A percentile compares a stretch with the other conserved stretches of the same genome.
Evolutionary conservation across 805 yeast genomes (phyloP).

Genomic region (Suhomyces sp.): DNA sequence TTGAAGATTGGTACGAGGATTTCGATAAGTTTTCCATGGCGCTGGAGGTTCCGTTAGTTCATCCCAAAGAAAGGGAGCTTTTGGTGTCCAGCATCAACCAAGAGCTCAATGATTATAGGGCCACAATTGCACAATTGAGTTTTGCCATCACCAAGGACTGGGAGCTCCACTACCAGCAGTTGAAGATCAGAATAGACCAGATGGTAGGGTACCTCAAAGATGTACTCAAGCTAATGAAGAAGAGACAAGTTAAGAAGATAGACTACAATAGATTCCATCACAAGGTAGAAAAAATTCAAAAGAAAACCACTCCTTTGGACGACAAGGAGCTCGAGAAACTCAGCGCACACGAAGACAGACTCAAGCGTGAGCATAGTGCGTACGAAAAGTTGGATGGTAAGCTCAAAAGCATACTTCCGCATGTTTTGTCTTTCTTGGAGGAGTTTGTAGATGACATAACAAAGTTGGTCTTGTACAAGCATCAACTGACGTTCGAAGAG

Average conservation of each 20-base stretch:
- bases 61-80: conserved; percentile 34
- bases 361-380: conserved; percentile 26
- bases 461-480: conserved; percentile 35
- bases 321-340: conserved; percentile 39
- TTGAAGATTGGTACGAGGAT: conserved; percentile 26
- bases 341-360: conserved; percentile 24
- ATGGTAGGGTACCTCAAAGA: conserved; percentile 38
- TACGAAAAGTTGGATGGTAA: conserved; percentile 35
- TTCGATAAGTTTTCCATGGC: conserved; percentile 29
- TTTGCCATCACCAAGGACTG: conserved; percentile 16
- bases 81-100: conserved; percentile 21
- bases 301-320: conserved; percentile 26
- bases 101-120: conserved; percentile 26
- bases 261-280: conserved; percentile 38
- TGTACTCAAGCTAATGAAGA: conserved; percentile 39
- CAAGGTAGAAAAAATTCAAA: conserved; percentile 36
- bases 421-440: conserved; percentile 41
- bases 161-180: conserved; percentile 23
- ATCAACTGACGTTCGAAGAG: conserved; percentile 30
- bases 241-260: conserved; percentile 39
- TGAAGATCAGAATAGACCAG: conserved; percentile 34
- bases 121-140: conserved; percentile 16
- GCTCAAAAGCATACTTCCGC: conserved; percentile 32
- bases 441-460: conserved; percentile 47
- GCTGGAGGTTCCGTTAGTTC: conserved; percentile 29